phyloP scores from a whole-genome alignment of 2,329 filamentous ascomycete species.

The Scopulariopsis brevicaulis region DNA sequence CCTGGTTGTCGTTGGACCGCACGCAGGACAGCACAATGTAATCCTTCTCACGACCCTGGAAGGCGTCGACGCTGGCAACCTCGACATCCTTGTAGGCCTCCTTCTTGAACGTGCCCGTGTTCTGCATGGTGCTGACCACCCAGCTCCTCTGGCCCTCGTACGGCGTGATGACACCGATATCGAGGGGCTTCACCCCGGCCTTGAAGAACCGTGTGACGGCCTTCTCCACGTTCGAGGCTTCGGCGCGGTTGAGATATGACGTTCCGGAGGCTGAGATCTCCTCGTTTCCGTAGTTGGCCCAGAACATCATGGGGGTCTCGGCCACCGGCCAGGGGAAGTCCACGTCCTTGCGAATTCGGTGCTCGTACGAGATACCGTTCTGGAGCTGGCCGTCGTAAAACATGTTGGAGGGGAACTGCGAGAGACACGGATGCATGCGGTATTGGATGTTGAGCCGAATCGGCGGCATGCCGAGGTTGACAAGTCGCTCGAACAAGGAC shows the following conservation, averaged over 20 bases:
- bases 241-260: slow-evolving; percentile 94
- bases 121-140: slow-evolving; percentile 99
- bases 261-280: slow-evolving; percentile 97
- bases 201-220: slow-evolving; percentile 98
- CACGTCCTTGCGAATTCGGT: slow-evolving; percentile 81
- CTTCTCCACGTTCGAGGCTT: slow-evolving; percentile 96
- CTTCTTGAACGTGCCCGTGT: slow-evolving; percentile 94
- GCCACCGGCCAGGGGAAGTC: slow-evolving; percentile 96
- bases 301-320: slow-evolving; percentile 99
- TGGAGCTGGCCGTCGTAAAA: slow-evolving; percentile 97
- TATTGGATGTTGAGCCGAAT: slow-evolving; percentile 96
- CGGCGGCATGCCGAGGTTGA: slow-evolving; percentile 80
- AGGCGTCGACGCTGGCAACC: slow-evolving; percentile 95
- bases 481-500: slow-evolving; percentile 93
- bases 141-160: slow-evolving; percentile 98
- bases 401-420: slow-evolving; percentile 98
- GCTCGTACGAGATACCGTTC: slow-evolving; percentile 85
- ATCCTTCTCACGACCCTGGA: slow-evolving; percentile 97
- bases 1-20: slow-evolving; percentile 96
- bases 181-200: slow-evolving; percentile 83
- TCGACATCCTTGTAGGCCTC: slow-evolving; percentile 98
- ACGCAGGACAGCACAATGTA: slow-evolving; percentile 98
- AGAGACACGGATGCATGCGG: slow-evolving; percentile 96
- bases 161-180: slow-evolving; percentile 96
- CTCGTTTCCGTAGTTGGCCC: slow-evolving; percentile 95